Evolutionary conservation across 2,329 filamentous ascomycete species (phyloP).

Genomic region (Penicillium sp.): DNA sequence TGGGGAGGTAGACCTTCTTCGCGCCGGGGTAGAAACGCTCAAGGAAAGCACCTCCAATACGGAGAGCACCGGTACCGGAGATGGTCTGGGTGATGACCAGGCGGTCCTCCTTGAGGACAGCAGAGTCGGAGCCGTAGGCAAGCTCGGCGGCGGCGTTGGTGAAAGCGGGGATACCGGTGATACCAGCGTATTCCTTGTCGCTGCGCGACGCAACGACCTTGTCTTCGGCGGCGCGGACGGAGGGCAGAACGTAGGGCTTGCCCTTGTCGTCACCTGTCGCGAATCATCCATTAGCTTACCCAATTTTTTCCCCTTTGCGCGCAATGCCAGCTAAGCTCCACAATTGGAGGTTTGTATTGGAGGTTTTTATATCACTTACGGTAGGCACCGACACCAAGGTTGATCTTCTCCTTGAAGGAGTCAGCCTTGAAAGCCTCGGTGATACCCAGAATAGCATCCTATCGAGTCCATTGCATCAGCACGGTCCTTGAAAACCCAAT

Average conservation of each 20-base stretch:
- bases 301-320: not conserved
- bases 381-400: slow-evolving; percentile 97
- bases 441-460: slow-evolving; percentile 58
- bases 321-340: not conserved
- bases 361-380: slow-evolving; percentile 49
- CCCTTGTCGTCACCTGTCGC: slow-evolving; percentile 75
- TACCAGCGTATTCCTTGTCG: slow-evolving; percentile 98
- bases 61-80: slow-evolving; percentile 93
- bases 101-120: slow-evolving; percentile 70
- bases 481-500: slow-evolving; percentile 8
- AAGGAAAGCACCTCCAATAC: slow-evolving; percentile 92
- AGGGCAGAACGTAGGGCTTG: slow-evolving; percentile 96
- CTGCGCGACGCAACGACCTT: slow-evolving; percentile 74
- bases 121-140: slow-evolving; percentile 81
- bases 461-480: slow-evolving; percentile 25
- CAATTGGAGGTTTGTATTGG: not conserved
- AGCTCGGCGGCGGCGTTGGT: slow-evolving; percentile 87
- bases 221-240: slow-evolving; percentile 84
- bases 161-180: slow-evolving; percentile 93
- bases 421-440: slow-evolving; percentile 99
- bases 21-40: slow-evolving; percentile 84
- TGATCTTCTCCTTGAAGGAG: slow-evolving; percentile 91
- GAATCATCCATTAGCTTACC: not conserved
- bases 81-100: slow-evolving; percentile 96
- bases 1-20: slow-evolving; percentile 97